A percentile compares a stretch with the other conserved stretches of the same genome.
Conservation (phyloP, 148 eudicot species). For the Pouteria glomerata region DNA sequence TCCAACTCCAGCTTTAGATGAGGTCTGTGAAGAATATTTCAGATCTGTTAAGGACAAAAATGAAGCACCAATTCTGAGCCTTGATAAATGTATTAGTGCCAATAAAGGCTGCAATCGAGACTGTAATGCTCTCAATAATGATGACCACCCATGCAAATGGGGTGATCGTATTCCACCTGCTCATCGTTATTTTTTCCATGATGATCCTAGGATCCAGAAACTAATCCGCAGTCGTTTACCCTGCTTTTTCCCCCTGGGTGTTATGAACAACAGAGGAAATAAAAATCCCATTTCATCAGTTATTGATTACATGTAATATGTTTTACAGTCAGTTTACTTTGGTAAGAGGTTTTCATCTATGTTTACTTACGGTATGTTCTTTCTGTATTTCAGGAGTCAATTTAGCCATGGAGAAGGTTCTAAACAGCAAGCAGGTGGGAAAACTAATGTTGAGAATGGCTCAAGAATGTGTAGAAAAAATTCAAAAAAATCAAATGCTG, state of each 20-base stretch:
- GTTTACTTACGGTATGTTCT: slow-evolving; percentile 4
- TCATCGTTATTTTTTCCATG: slow-evolving; percentile 67
- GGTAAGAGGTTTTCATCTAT: background rate
- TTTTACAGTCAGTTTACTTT: background rate
- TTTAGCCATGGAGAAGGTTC: slow-evolving; percentile 51
- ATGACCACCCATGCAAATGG: slow-evolving; percentile 19
- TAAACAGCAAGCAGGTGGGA: slow-evolving; percentile 33
- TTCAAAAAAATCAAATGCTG: slow-evolving; percentile 28
- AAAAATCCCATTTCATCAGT: slow-evolving; percentile 36
- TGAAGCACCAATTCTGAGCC: slow-evolving; percentile 11
- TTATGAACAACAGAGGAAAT: slow-evolving; percentile 24
- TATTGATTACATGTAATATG: slow-evolving; percentile 75
- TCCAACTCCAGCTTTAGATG: slow-evolving; percentile 84
- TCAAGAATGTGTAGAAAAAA: slow-evolving; percentile 42
- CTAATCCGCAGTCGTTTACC: slow-evolving; percentile 69
- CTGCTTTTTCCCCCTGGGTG: slow-evolving; percentile 61
- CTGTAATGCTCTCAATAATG: slow-evolving; percentile 13
- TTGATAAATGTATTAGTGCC: slow-evolving; percentile 18
- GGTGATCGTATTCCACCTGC: slow-evolving; percentile 53
- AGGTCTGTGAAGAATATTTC: slow-evolving; percentile 62
- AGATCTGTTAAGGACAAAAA: slow-evolving; percentile 35
- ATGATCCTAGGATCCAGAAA: slow-evolving; percentile 59
- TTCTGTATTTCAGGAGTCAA: slow-evolving; percentile 58
- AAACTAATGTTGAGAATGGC: slow-evolving; percentile 20
- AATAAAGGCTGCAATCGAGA: slow-evolving; percentile 10